Base-by-base conservation (phyloP, 2,329 filamentous ascomycete genomes). In the Cercospora nicotianae region DNA sequence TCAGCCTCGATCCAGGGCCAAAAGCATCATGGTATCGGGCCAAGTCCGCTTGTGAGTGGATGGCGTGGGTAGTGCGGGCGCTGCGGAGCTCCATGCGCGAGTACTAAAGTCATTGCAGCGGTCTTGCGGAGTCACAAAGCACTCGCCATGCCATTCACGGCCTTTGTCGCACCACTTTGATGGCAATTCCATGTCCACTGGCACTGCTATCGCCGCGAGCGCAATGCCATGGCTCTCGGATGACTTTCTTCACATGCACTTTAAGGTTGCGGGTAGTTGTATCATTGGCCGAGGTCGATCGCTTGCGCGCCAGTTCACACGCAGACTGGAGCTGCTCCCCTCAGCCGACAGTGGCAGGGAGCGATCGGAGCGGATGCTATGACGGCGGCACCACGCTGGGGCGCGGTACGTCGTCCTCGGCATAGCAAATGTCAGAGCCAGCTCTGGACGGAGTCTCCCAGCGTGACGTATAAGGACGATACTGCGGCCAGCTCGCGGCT, bases 381-480 rank as follows among this genome's bases (percentile, higher is more conserved):
- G 68, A 69, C 65, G 68, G 68, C 68, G 68, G 68, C 42, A 55
- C 60, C 64, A 20, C 31, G n/a, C 42, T 23, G 26, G 57, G 48
- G 48, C 48, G 18, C 57, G 48, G 57, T 64, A 63, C 63, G 9
- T 63, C 59, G 66, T 67, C 70, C 68, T 71, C 70, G 68, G 69
- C 66, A 64, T 39, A 66, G 36, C 62, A 39, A 61, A 59, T 57
- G 60, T 63, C 42, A 62, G 45, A 60, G 55, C 59, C 31, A 65
- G 57, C 64, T 65, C 51, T 48, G 55, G 57, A 67, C 66, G 67
- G 68, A 65, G 67, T n/a, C 69, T 67, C 60, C 26, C 31, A 42
- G 60, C 63, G 69, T 72, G 71, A 72, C 71, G 71, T 72, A 71
- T 72, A 72, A 66, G 60, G 63, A 51, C 64, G 59, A 65, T 59